These are phyloP conservation scores for Leucogyrophana mollusca DNA, from an alignment of 768 basidiomycete species.

Conservation along the genomic window DNA sequence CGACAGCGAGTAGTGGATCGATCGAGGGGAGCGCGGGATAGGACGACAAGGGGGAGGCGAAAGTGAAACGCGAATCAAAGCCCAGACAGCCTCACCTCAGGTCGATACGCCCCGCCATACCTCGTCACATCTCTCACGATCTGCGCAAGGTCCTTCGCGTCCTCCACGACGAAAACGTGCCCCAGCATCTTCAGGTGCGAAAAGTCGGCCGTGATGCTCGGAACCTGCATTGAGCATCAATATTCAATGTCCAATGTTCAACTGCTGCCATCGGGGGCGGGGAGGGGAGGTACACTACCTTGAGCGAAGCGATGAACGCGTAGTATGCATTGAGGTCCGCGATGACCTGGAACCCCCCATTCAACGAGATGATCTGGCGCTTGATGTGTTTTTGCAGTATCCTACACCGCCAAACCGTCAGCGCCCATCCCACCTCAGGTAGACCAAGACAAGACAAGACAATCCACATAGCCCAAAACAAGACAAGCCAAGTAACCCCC, in stretches of 20 bases:
- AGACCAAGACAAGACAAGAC: background rate
- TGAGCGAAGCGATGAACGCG: conserved; percentile 82
- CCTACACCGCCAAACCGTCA: conserved; percentile 44
- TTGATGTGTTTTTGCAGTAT: conserved; percentile 97
- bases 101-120: conserved; percentile 92
- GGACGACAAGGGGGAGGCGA: background rate
- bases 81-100: conserved; percentile 66
- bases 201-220: conserved; percentile 85
- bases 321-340: conserved; percentile 95
- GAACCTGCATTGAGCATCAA: conserved; percentile 43
- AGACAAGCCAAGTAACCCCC: conserved; percentile 2
- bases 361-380: conserved; percentile 92
- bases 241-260: background rate
- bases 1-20: no score
- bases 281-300: conserved; percentile 42
- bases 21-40: background rate
- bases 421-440: background rate
- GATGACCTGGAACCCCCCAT: conserved; percentile 93
- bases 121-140: conserved; percentile 94
- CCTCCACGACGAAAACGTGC: conserved; percentile 93
- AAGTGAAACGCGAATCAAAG: no score
- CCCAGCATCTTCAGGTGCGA: conserved; percentile 96
- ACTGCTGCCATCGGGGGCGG: background rate
- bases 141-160: conserved; percentile 94
- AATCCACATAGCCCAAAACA: background rate